Base-by-base conservation (phyloP, 352 stramenopile genomes). In the Phytophthora sp. region DNA sequence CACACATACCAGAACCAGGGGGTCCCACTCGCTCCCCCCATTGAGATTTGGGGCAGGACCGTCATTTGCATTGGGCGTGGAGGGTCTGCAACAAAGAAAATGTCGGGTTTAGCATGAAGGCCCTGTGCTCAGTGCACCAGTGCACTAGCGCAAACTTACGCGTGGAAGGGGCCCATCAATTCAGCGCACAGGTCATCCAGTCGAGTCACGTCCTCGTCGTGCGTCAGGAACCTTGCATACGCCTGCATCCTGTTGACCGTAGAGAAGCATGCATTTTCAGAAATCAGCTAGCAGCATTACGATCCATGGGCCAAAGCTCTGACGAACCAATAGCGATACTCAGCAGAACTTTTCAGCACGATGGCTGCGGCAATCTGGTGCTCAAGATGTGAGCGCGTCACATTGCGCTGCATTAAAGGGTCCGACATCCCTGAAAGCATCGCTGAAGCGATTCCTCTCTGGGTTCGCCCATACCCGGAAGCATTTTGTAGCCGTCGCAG, bases 271-370 rank as follows among this genome's bases (percentile, higher is more conserved):
- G 26, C n/a, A 65, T 50, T 35, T n/a, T 21, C 20, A n/a, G 8
- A 60, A 44, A 4, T 44, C 17, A 63, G 18, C 18, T 32, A 30
- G 9, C 34, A 20, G 2, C 32, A 24, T 12, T 31, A 18, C 5
- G 9, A 9, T 24, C n/a, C 26, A 32, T 2, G 18, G 31, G 39
- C 34, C 27, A 35, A 41, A 34, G 27, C 2, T 27, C n/a, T 8
- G 15, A 48, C 68, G 27, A 67, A 95, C 88, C 88, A 96, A 55
- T 94, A 93, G 6, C 80, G 77, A 78, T 94, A 96, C 72, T 96
- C 88, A 11, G 57, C 52, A 1, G 77, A 58, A 44, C 85, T 96
- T 65, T 91, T 84, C 11, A 96, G 62, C 6, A 82, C 70, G 2
- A 91, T 46, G 0, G 82, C 61, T 15, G 82, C 66, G 7, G 84